A percentile compares a stretch with the other conserved stretches of the same genome.
Conservation (phyloP, 305 asterid genomes). For the Fraxinus greggii region DNA sequence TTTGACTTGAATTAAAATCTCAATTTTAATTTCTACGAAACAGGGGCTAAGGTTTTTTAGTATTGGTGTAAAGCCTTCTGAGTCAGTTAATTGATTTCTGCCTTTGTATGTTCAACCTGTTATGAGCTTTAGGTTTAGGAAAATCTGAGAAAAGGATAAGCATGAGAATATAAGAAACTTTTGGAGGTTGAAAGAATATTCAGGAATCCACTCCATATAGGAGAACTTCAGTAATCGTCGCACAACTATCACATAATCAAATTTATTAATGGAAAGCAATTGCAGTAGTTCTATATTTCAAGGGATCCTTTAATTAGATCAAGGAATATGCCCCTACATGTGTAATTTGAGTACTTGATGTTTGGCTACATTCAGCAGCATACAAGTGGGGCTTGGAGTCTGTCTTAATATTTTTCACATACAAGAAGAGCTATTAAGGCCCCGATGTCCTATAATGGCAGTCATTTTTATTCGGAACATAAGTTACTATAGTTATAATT, state of each 20-base stretch:
- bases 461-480: not conserved
- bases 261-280: not conserved
- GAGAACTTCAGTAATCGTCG: not conserved
- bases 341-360: not conserved
- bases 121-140: not conserved
- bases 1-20: no score
- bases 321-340: not conserved
- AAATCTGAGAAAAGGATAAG: not conserved
- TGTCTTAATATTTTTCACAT: not conserved
- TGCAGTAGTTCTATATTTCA: not conserved
- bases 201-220: not conserved
- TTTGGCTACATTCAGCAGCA: not conserved
- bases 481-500: not conserved
- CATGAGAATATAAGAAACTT: not conserved
- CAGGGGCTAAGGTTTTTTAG: not conserved
- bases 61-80: not conserved
- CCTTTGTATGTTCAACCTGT: not conserved
- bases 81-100: not conserved
- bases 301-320: not conserved
- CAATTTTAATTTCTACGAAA: no score
- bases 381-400: not conserved
- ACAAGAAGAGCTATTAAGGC: not conserved
- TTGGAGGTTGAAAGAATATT: not conserved
- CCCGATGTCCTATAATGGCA: not conserved
- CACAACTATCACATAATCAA: not conserved